Conservation (phyloP, 164 flowering plant species). For the Vitis vinifera region DNA sequence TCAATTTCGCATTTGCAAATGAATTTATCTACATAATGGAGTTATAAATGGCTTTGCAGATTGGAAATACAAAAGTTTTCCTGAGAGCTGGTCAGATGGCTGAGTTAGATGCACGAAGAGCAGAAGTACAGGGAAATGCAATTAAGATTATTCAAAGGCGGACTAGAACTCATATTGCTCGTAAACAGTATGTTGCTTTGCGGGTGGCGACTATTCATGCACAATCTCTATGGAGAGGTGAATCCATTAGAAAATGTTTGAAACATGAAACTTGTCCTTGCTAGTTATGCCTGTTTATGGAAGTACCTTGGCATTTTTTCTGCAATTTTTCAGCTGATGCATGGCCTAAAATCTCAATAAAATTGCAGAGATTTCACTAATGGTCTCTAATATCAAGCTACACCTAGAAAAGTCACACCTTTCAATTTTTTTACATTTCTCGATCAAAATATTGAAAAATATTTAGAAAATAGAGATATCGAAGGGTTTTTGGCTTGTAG, state of each 20-base stretch:
- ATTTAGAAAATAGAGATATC: too few species aligned
- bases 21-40: neutral
- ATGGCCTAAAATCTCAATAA: too few species aligned
- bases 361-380: too few species aligned
- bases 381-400: too few species aligned
- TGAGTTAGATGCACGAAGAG: constrained; percentile 79
- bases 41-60: constrained; percentile 38
- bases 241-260: constrained; percentile 13
- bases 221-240: constrained; percentile 78
- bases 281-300: neutral
- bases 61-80: constrained; percentile 84
- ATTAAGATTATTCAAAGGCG: constrained; percentile 64
- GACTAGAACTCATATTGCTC: constrained; percentile 51
- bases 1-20: too few species aligned
- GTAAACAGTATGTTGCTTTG: constrained; percentile 50
- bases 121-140: constrained; percentile 50
- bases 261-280: neutral
- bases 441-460: too few species aligned
- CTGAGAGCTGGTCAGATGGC: constrained; percentile 96
- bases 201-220: constrained; percentile 51
- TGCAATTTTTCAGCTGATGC: neutral
- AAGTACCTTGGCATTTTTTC: neutral
- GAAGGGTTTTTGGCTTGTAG: too few species aligned
- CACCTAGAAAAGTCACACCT: too few species aligned
- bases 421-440: too few species aligned